Conservation (phyloP, 495 filamentous ascomycete species). For the Antarctomyces pellizariae region DNA sequence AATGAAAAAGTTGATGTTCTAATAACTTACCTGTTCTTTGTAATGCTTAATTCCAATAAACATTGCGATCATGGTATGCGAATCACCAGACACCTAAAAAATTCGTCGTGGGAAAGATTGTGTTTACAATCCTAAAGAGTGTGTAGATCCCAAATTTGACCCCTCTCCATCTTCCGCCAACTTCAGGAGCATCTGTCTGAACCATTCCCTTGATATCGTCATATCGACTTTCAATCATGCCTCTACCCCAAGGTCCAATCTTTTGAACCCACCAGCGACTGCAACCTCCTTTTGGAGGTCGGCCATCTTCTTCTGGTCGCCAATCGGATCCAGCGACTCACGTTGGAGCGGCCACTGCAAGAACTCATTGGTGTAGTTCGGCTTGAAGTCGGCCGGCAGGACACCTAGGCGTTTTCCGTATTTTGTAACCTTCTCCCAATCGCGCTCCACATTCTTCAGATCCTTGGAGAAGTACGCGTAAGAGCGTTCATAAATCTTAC, state of each 20-base stretch:
- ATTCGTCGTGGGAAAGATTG: too few relatives aligned
- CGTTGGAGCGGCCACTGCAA: conserved; percentile 34
- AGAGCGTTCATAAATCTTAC: conserved; percentile 49
- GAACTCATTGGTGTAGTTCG: conserved; percentile 46
- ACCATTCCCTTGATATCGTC: too few relatives aligned
- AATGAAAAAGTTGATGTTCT: too few relatives aligned
- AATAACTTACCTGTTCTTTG: too few relatives aligned
- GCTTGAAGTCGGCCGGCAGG: conserved; percentile 27
- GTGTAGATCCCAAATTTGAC: too few relatives aligned
- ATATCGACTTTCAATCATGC: too few relatives aligned
- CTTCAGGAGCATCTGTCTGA: too few relatives aligned
- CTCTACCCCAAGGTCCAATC: conserved; percentile 10
- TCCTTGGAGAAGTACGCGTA: conserved; percentile 49
- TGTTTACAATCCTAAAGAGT: too few relatives aligned
- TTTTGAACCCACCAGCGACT: conserved; percentile 21
- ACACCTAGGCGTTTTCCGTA: conserved; percentile 44
- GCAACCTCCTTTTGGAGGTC: conserved; percentile 34
- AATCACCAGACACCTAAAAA: too few relatives aligned
- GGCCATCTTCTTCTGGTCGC: conserved; percentile 44
- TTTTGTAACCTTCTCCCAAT: conserved; percentile 45
- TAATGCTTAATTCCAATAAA: too few relatives aligned
- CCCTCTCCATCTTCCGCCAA: too few relatives aligned
- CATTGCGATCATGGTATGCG: too few relatives aligned
- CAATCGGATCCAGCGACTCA: conserved; percentile 34
- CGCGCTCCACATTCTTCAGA: conserved; percentile 42